A percentile compares a stretch with the other conserved stretches of the same genome.
Evolutionary conservation across 305 asterid genomes (phyloP).

Genomic region (Fraxinus sp.): DNA sequence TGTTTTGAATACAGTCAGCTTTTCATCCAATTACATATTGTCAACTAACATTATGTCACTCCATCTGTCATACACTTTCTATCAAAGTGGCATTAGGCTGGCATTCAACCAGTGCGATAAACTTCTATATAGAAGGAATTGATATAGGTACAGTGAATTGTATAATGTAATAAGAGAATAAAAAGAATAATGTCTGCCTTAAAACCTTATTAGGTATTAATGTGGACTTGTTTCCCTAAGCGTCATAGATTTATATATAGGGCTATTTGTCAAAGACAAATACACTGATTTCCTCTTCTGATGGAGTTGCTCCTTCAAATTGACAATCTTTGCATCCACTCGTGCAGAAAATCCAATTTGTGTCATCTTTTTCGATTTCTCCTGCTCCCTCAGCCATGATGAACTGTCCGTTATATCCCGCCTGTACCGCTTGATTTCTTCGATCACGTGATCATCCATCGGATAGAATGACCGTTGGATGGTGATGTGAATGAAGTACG

Average conservation of each 20-base stretch:
- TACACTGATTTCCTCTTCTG: constrained; percentile 45
- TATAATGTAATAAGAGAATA: neutral
- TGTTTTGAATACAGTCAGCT: no score
- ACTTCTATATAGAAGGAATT: neutral
- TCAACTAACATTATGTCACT: no score
- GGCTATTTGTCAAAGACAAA: constrained; percentile 38
- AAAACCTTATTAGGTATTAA: neutral
- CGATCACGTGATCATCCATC: constrained; percentile 67
- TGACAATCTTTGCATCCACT: constrained; percentile 73
- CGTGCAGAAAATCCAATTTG: constrained; percentile 74
- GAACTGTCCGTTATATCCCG: constrained; percentile 50
- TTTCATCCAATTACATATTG: no score
- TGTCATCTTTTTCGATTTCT: constrained; percentile 55
- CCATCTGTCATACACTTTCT: no score
- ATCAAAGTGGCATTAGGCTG: no score
- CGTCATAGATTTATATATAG: constrained; percentile 27
- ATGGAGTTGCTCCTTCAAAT: constrained; percentile 56
- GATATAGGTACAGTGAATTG: neutral
- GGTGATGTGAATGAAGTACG: constrained; percentile 47
- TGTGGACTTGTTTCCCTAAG: constrained; percentile 18
- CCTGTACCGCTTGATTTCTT: constrained; percentile 55
- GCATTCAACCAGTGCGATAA: neutral
- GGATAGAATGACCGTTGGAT: constrained; percentile 65
- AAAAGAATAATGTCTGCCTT: neutral
- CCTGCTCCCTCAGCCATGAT: constrained; percentile 70